These are phyloP conservation scores for Debaryomyces subglobosus DNA, from an alignment of 1,139 yeast species.

Conservation along the genomic window DNA sequence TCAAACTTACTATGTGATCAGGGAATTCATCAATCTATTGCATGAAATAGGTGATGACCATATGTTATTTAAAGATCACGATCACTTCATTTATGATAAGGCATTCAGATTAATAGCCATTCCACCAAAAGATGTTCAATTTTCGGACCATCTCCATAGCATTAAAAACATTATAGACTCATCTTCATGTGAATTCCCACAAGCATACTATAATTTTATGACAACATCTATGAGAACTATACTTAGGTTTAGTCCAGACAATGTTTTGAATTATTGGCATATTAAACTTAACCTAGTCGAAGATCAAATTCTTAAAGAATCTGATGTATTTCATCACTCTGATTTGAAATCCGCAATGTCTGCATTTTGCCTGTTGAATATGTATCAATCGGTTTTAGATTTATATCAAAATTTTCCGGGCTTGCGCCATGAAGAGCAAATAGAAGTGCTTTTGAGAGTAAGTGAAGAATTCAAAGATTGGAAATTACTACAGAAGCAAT, in stretches of 20 bases:
- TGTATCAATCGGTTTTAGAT: slow-evolving; percentile 28
- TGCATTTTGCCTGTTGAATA: slow-evolving; percentile 27
- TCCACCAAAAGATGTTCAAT: slow-evolving; percentile 13
- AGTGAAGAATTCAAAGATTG: slow-evolving; percentile 60
- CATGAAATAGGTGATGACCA: slow-evolving; percentile 23
- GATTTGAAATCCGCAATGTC: slow-evolving; percentile 37
- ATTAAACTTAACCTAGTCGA: slow-evolving; percentile 21
- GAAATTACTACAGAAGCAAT: slow-evolving; percentile 60
- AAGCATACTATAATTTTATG: slow-evolving; percentile 22
- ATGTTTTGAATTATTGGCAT: slow-evolving; percentile 28
- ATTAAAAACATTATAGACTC: slow-evolving; percentile 7
- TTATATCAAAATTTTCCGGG: slow-evolving; percentile 27
- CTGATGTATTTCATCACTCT: slow-evolving; percentile 12
- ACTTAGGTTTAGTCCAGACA: slow-evolving; percentile 22
- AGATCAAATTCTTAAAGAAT: slow-evolving; percentile 3
- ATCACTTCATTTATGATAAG: slow-evolving; percentile 21
- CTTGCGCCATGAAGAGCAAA: slow-evolving; percentile 40
- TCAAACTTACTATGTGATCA: slow-evolving; percentile 18
- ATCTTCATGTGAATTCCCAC: slow-evolving; percentile 2
- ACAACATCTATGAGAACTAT: slow-evolving; percentile 26
- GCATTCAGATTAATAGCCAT: slow-evolving; percentile 23
- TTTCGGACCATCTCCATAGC: slow-evolving; percentile 14
- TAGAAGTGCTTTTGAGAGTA: slow-evolving; percentile 48
- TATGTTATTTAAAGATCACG: slow-evolving; percentile 19
- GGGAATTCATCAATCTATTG: slow-evolving; percentile 22